Conservation (phyloP, 805 yeast genomes). For the Jamesozyma jinghongensis region DNA sequence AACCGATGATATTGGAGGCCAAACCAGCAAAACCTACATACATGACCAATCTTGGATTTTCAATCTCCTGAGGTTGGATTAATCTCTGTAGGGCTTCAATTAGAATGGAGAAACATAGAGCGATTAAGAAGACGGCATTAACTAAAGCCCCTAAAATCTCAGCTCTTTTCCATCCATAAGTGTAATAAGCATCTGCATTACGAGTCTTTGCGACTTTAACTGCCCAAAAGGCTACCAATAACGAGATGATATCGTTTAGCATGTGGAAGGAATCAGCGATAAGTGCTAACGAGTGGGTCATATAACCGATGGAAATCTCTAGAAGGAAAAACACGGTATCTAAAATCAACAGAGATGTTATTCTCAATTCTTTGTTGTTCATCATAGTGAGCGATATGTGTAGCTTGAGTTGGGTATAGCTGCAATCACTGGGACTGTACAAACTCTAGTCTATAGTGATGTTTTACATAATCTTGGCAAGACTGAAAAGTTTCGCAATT, state of each 20-base stretch:
- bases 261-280: slow-evolving; percentile 97
- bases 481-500: too few relatives aligned
- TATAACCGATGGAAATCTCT: slow-evolving; percentile 79
- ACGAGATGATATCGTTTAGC: slow-evolving; percentile 88
- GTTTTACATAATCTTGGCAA: too few relatives aligned
- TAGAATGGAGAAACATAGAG: slow-evolving; percentile 83
- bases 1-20: slow-evolving; percentile 71
- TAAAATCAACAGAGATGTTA: slow-evolving; percentile 57
- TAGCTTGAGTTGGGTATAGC: neutral
- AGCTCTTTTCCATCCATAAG: slow-evolving; percentile 98
- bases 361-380: slow-evolving; percentile 53
- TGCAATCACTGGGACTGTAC: too few relatives aligned
- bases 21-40: slow-evolving; percentile 80
- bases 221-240: slow-evolving; percentile 92
- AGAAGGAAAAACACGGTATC: slow-evolving; percentile 79
- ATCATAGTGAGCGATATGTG: slow-evolving; percentile 2
- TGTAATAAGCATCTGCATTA: slow-evolving; percentile 78
- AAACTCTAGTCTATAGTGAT: too few relatives aligned
- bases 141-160: slow-evolving; percentile 92
- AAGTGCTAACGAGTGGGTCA: slow-evolving; percentile 88
- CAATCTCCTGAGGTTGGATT: slow-evolving; percentile 66
- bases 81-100: slow-evolving; percentile 90
- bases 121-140: slow-evolving; percentile 86
- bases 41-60: slow-evolving; percentile 74
- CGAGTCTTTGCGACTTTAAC: slow-evolving; percentile 77